These are phyloP conservation scores for Zymoseptoria tritici DNA, from an alignment of 2,329 filamentous ascomycete genomes.

Conservation along the genomic window DNA sequence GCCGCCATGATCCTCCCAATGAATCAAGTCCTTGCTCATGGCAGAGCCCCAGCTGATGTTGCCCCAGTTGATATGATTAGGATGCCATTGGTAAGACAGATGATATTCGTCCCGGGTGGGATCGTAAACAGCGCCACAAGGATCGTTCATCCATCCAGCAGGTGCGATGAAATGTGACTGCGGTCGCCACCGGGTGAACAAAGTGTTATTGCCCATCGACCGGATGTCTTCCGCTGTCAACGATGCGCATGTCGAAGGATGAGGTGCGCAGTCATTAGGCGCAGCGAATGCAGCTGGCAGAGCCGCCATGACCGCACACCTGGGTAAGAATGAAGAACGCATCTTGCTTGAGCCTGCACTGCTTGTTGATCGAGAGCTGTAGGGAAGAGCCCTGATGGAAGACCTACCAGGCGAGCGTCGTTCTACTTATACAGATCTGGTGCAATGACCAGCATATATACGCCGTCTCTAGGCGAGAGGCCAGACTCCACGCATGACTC, in stretches of 20 bases:
- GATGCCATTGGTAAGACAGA: constrained; percentile 48
- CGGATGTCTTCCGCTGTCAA: constrained; percentile 28
- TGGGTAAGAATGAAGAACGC: background rate
- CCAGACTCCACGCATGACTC: background rate
- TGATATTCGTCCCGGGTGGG: constrained; percentile 43
- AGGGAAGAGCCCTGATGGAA: background rate
- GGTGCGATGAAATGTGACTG: constrained; percentile 42
- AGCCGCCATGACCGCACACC: background rate
- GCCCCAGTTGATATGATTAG: constrained; percentile 42
- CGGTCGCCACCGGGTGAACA: constrained; percentile 44
- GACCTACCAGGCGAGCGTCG: background rate
- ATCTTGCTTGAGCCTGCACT: background rate
- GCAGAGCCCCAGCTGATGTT: constrained; percentile 48
- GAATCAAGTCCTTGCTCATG: constrained; percentile 43
- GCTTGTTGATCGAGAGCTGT: background rate
- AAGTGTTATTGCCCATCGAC: constrained; percentile 39
- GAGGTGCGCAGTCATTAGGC: background rate
- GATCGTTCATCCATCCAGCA: constrained; percentile 45
- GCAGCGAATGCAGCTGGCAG: background rate
- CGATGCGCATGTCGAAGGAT: constrained; percentile 12
- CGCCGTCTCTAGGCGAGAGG: background rate
- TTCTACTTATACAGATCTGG: background rate
- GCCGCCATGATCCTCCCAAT: constrained; percentile 35
- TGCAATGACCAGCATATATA: background rate
- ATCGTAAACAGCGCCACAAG: constrained; percentile 46